Evolutionary conservation across 495 filamentous ascomycete species (phyloP).

Genomic region (Annulohypoxylon nitens): DNA sequence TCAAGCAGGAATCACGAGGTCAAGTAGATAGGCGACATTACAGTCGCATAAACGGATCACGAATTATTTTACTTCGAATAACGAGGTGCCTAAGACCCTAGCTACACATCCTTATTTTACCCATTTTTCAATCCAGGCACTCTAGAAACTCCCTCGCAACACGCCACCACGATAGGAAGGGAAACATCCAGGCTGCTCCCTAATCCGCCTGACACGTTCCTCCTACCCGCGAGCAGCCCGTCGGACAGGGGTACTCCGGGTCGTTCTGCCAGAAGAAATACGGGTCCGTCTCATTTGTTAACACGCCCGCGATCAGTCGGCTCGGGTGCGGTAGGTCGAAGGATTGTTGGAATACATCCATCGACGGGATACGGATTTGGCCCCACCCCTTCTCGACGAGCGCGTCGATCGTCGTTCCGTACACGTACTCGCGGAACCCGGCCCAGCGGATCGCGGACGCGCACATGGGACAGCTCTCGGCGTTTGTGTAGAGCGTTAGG

Average conservation of each 20-base stretch:
- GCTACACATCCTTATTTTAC: too few relatives aligned
- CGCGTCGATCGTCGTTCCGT: constrained; percentile 63
- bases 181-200: background rate
- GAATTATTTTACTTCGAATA: too few relatives aligned
- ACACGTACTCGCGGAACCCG: constrained; percentile 67
- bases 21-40: background rate
- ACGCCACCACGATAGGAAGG: too few relatives aligned
- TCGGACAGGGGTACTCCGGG: constrained; percentile 57
- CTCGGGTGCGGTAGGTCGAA: constrained; percentile 50
- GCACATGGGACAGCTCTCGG: constrained; percentile 71
- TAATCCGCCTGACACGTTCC: constrained; percentile 38
- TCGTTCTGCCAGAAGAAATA: constrained; percentile 68
- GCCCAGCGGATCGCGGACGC: constrained; percentile 68
- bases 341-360: constrained; percentile 62
- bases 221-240: constrained; percentile 54
- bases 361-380: constrained; percentile 62
- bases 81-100: too few relatives aligned
- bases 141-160: background rate
- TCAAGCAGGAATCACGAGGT: background rate
- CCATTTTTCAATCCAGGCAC: background rate
- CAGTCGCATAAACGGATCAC: background rate
- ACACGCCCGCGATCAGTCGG: constrained; percentile 57
- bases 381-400: constrained; percentile 62
- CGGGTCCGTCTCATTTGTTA: constrained; percentile 66
- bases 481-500: constrained; percentile 68